These are phyloP conservation scores for Pseudomassariella vexata DNA, from an alignment of 2,329 filamentous ascomycete genomes.

Conservation along the genomic window DNA sequence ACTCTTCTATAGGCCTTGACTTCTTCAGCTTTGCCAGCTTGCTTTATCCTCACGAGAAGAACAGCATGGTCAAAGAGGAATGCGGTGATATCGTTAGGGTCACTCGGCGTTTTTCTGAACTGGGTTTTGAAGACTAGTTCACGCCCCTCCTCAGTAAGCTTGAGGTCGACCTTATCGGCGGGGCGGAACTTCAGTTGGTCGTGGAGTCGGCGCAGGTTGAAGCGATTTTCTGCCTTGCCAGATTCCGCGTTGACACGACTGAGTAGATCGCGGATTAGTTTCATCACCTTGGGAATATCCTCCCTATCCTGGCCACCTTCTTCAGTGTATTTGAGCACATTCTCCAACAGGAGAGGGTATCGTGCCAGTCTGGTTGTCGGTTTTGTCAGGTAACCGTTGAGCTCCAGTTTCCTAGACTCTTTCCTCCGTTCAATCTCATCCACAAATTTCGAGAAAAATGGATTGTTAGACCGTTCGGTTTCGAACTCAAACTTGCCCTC, in stretches of 20 bases:
- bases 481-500: conserved; percentile 98
- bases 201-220: conserved; percentile 88
- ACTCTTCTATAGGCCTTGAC: conserved; percentile 84
- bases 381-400: conserved; percentile 97
- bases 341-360: conserved; percentile 87
- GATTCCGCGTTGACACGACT: conserved; percentile 89
- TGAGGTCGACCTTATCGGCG: conserved; percentile 87
- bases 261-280: conserved; percentile 79
- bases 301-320: conserved; percentile 85
- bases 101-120: conserved; percentile 87
- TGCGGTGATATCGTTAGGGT: conserved; percentile 83
- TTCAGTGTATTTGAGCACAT: conserved; percentile 85
- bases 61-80: conserved; percentile 97
- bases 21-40: conserved; percentile 88
- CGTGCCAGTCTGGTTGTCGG: conserved; percentile 91
- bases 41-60: conserved; percentile 83
- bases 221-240: conserved; percentile 95
- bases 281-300: conserved; percentile 85
- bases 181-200: conserved; percentile 86
- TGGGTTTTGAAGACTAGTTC: conserved; percentile 92
- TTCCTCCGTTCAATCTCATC: conserved; percentile 95
- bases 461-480: conserved; percentile 84
- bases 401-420: conserved; percentile 90
- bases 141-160: conserved; percentile 86
- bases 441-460: conserved; percentile 82